Evolutionary conservation across 2,329 filamentous ascomycete genomes (phyloP).

Genomic region (Fusarium sp.): DNA sequence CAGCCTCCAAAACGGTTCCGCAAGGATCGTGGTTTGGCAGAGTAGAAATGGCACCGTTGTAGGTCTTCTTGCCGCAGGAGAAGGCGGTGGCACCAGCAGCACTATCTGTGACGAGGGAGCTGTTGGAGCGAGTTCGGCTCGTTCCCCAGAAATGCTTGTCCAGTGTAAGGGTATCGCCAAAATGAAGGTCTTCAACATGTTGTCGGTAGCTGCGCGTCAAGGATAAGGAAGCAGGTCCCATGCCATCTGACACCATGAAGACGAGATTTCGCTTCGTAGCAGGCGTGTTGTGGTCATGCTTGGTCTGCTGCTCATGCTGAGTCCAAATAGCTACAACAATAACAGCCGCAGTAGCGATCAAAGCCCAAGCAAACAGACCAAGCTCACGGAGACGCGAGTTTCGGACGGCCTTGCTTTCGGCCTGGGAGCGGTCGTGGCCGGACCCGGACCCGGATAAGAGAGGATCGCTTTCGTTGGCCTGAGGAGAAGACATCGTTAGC

Average conservation of each 20-base stretch:
- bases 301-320: constrained; percentile 73
- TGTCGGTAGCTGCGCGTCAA: constrained; percentile 90
- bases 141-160: constrained; percentile 92
- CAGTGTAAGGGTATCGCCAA: constrained; percentile 79
- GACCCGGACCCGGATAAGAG: constrained; percentile 52
- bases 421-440: constrained; percentile 46
- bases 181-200: constrained; percentile 76
- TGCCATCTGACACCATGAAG: constrained; percentile 99
- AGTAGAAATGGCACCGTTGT: constrained; percentile 95
- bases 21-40: constrained; percentile 87
- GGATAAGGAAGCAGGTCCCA: constrained; percentile 92
- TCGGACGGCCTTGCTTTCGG: constrained; percentile 42
- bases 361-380: constrained; percentile 82
- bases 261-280: constrained; percentile 88
- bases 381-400: constrained; percentile 71
- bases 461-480: constrained; percentile 57
- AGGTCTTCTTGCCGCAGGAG: constrained; percentile 91
- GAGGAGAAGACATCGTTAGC: constrained; percentile 32
- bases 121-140: constrained; percentile 85
- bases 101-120: constrained; percentile 90
- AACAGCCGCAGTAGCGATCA: constrained; percentile 81
- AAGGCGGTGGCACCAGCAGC: constrained; percentile 98
- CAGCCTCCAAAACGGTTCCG: constrained; percentile 92
- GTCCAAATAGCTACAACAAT: constrained; percentile 82
- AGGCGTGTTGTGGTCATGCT: constrained; percentile 50